phyloP scores from a whole-genome alignment of 495 filamentous ascomycete genomes.

The Penicillium nucicola region DNA sequence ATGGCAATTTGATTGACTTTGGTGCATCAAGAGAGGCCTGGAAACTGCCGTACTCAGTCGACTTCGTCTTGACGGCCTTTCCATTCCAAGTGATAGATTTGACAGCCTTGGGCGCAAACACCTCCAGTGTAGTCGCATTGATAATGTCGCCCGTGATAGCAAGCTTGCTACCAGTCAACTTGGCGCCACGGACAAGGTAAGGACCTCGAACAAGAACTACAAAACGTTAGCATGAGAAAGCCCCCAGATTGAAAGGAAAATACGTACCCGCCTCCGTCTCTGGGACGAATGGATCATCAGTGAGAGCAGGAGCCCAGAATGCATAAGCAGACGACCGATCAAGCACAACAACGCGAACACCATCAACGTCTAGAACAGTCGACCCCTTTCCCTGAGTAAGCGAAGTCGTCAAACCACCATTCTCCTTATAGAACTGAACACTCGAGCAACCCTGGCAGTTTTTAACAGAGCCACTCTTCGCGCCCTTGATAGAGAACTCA shows the following conservation, averaged over 20 bases:
- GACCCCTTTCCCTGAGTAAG: constrained; percentile 46
- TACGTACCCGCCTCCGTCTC: constrained; percentile 40
- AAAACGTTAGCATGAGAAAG: too few relatives aligned
- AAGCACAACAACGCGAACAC: constrained; percentile 45
- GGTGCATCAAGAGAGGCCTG: constrained; percentile 44
- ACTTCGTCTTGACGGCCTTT: constrained; percentile 28
- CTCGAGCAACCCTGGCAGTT: constrained; percentile 31
- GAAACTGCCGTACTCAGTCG: constrained; percentile 46
- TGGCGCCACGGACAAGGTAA: constrained; percentile 66
- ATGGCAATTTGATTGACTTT: constrained; percentile 45
- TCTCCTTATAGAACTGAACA: constrained; percentile 33
- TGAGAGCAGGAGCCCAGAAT: constrained; percentile 55
- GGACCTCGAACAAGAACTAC: constrained; percentile 55
- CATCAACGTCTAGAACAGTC: constrained; percentile 45
- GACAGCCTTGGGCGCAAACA: constrained; percentile 52
- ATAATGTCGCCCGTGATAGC: constrained; percentile 64
- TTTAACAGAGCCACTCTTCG: constrained; percentile 33
- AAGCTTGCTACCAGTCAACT: constrained; percentile 43
- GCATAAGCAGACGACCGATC: constrained; percentile 51
- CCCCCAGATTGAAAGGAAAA: not conserved
- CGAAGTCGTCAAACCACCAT: constrained; percentile 31
- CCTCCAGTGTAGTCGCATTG: constrained; percentile 55
- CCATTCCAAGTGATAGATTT: constrained; percentile 58
- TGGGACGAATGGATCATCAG: constrained; percentile 46
- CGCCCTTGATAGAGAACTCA: constrained; percentile 51